A percentile compares a stretch with the other conserved stretches of the same genome.
These are phyloP conservation scores for Nicotiana tomentosiformis DNA, from an alignment of 257 asterid species.

Conservation along the genomic window DNA sequence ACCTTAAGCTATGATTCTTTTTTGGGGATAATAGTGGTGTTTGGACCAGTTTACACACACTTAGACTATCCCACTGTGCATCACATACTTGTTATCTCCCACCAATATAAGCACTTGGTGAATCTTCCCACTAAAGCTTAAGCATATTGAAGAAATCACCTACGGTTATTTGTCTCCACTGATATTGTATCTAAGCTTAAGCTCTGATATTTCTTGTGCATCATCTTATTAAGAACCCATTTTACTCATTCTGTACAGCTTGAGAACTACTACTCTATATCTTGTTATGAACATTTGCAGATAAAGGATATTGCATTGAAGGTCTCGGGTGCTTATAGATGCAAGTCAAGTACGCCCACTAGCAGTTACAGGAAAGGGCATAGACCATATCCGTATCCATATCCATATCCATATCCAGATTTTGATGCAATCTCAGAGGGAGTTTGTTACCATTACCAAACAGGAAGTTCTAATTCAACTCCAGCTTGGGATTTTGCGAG, in stretches of 20 bases:
- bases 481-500: constrained; percentile 73
- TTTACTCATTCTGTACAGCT: background rate
- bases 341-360: constrained; percentile 41
- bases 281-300: constrained; percentile 24
- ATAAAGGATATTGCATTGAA: constrained; percentile 84
- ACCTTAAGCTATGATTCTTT: background rate
- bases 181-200: no score
- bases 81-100: no score
- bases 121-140: no score
- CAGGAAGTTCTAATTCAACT: constrained; percentile 67
- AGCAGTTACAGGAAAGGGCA: constrained; percentile 49
- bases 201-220: background rate
- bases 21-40: no score
- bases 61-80: no score
- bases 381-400: constrained; percentile 13
- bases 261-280: background rate
- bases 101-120: no score
- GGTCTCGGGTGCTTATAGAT: constrained; percentile 62
- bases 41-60: no score
- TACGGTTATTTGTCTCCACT: no score
- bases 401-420: constrained; percentile 39
- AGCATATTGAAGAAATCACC: no score
- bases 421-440: constrained; percentile 61
- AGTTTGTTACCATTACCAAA: constrained; percentile 44
- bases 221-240: background rate